A percentile compares a stretch with the other conserved stretches of the same genome.
phyloP scores from a whole-genome alignment of 106 monocot genomes.

The Dioscorea dumetorum region DNA sequence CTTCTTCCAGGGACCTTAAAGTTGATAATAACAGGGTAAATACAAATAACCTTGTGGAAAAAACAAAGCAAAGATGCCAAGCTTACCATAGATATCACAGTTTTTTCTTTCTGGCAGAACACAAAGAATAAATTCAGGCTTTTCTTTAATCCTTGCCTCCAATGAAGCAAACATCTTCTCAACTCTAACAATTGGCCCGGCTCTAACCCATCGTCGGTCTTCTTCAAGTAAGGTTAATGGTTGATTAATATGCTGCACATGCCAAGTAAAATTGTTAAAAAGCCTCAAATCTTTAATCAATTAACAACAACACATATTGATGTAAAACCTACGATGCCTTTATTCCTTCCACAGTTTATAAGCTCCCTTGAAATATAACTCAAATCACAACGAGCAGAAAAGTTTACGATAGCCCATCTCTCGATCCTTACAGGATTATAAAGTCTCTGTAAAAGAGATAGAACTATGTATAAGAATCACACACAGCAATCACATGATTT shows the following conservation, averaged over 20 bases:
- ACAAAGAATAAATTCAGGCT: constrained; percentile 63
- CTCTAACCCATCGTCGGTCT: constrained; percentile 38
- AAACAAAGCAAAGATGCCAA: neutral
- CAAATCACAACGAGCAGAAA: constrained; percentile 73
- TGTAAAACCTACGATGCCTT: constrained; percentile 63
- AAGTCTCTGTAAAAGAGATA: constrained; percentile 41
- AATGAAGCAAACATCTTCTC: constrained; percentile 61
- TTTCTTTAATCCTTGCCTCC: constrained; percentile 21
- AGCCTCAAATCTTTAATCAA: neutral
- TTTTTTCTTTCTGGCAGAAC: constrained; percentile 75
- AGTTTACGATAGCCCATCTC: constrained; percentile 75
- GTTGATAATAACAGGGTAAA: neutral
- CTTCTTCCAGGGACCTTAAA: constrained; percentile 81
- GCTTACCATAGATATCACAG: constrained; percentile 62
- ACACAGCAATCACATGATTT: neutral
- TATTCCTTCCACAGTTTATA: constrained; percentile 58
- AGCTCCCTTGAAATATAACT: constrained; percentile 65
- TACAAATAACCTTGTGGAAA: neutral
- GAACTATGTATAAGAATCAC: neutral
- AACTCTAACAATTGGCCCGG: constrained; percentile 53
- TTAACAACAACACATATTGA: neutral
- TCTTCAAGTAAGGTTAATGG: constrained; percentile 64
- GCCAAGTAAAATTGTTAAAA: neutral
- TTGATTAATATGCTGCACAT: constrained; percentile 37
- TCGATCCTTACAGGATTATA: constrained; percentile 32